Evolutionary conservation across 1,284 basidiomycete genomes (phyloP).

Genomic region (Pterulicium gracile): DNA sequence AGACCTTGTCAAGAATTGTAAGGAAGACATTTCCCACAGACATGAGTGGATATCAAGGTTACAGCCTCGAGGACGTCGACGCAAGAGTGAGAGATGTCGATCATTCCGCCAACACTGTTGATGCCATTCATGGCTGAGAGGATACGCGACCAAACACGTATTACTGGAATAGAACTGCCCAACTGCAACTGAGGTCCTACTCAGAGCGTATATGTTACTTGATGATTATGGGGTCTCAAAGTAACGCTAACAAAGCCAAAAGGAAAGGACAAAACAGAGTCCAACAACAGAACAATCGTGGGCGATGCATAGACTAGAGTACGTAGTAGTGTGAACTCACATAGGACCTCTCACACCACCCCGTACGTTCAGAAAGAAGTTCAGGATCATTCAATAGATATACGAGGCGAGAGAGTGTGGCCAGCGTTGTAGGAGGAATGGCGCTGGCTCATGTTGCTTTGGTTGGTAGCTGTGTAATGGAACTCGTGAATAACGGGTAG

Average conservation of each 20-base stretch:
- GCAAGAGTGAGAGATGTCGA: background rate
- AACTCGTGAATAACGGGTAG: constrained; percentile 23
- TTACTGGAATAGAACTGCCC: background rate
- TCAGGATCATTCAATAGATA: constrained; percentile 38
- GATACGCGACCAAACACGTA: background rate
- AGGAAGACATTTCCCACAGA: constrained; percentile 14
- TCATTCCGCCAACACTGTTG: background rate
- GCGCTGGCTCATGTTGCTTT: constrained; percentile 33
- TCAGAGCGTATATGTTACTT: background rate
- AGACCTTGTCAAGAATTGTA: constrained; percentile 23
- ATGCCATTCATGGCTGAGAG: too few species aligned
- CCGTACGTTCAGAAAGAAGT: background rate
- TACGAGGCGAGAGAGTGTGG: constrained; percentile 27
- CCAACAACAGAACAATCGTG: background rate
- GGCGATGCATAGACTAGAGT: background rate
- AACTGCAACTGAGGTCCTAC: background rate
- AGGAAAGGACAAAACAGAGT: background rate
- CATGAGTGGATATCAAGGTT: background rate
- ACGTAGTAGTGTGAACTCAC: background rate
- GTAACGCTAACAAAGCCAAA: background rate
- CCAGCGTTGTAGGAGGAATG: constrained; percentile 28
- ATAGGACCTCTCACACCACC: background rate
- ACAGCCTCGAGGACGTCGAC: background rate
- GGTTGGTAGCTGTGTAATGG: constrained; percentile 22
- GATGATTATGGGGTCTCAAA: too few species aligned